Evolutionary conservation across 441 rosid genomes (phyloP), one percentile per base, ranked within the genome.

Genomic region (Populus hybrid): DNA sequence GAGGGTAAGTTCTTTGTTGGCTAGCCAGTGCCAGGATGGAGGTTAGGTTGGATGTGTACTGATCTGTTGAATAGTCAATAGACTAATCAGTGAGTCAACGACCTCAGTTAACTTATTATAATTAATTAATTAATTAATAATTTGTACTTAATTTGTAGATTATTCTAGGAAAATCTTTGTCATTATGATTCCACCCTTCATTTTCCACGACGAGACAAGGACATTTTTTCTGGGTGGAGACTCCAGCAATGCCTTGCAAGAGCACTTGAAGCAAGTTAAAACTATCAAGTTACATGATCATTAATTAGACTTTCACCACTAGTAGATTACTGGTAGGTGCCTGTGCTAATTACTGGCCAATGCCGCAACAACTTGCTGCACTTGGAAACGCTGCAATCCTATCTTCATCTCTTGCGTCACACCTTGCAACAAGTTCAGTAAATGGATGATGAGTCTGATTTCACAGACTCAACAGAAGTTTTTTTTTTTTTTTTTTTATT

Each of bases 31-130:
- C 69, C 69, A 26, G 1, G 10, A 10, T 24, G 69, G 12, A 26
- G 69, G 69, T 65, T 65, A 24, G 69, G 69, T 65, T 65, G 35
- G 34, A n/a, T 24, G 69, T 65, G 69, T 65, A 63, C 10, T n/a
- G 28, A 24, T 65, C 69, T 24, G 23, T 2, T 65, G 69, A 28
- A 26, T 11, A 11, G 19, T 46, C 57, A 46, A 46, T 14, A 12
- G 69, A 10, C 30, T 65, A 1, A 5, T 65, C 26, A 26, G 69
- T 1, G 23, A 65, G 69, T 65, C 69, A 65, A 65, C 69, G 19
- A 26, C 34, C 23, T 65, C 32, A 65, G 69, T 65, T 24, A 21
- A 65, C 30, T 65, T 28, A 65, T 65, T 3, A 26, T 23, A 21
- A 65, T 23, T 10, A 21, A 65, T 21, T 10, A 21, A 65, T 21